phyloP scores from a whole-genome alignment of 2,329 filamentous ascomycete species.

The Xylariaceae sp. region DNA sequence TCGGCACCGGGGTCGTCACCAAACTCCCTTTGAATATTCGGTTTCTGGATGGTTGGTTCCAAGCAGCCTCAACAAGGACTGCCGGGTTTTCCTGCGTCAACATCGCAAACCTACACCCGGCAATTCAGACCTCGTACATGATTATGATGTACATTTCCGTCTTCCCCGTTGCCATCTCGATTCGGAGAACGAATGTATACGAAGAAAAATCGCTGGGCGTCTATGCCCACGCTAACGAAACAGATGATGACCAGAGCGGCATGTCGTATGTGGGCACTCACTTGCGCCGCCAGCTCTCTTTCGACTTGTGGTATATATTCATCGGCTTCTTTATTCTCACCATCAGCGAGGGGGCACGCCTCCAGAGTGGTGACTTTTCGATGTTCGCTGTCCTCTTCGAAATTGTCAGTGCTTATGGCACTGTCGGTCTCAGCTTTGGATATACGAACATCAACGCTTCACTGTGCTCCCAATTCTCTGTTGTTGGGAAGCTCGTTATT shows the following conservation, averaged over 20 bases:
- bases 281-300: constrained; percentile 86
- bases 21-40: constrained; percentile 63
- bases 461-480: constrained; percentile 73
- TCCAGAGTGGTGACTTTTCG: constrained; percentile 57
- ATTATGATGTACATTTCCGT: constrained; percentile 99
- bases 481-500: constrained; percentile 63
- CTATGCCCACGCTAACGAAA: constrained; percentile 47
- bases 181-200: constrained; percentile 92
- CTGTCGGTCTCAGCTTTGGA: constrained; percentile 83
- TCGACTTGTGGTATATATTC: constrained; percentile 97
- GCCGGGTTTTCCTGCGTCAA: constrained; percentile 83
- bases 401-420: constrained; percentile 85
- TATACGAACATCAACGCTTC: constrained; percentile 69
- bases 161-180: constrained; percentile 91
- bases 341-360: constrained; percentile 71
- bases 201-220: constrained; percentile 82
- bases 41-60: constrained; percentile 81
- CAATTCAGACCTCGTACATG: constrained; percentile 86
- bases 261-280: constrained; percentile 86
- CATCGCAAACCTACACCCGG: constrained; percentile 72
- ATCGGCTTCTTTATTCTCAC: constrained; percentile 86
- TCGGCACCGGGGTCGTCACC: constrained; percentile 64
- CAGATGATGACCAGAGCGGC: constrained; percentile 45
- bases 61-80: constrained; percentile 81
- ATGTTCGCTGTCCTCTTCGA: constrained; percentile 73